Evolutionary conservation across 2,329 filamentous ascomycete species (phyloP).

Genomic region (Cephalotrichum gorgonifer): DNA sequence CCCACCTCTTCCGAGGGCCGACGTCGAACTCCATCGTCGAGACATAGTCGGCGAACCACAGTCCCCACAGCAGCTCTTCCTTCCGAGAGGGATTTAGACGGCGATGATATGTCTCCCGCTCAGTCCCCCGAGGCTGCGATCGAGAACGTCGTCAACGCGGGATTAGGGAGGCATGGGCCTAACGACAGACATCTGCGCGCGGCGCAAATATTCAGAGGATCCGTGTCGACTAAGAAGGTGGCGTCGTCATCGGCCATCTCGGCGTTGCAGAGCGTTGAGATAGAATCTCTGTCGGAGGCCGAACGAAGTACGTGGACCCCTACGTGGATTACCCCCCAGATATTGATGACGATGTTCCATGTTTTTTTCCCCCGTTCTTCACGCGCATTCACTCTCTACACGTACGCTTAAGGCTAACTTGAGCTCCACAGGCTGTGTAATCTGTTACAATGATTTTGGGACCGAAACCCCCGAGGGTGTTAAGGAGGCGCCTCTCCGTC

Average conservation of each 20-base stretch:
- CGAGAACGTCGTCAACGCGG: background rate
- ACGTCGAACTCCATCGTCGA: background rate
- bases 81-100: constrained; percentile 2
- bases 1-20: background rate
- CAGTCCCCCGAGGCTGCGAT: background rate
- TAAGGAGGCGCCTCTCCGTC: constrained; percentile 42
- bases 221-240: constrained; percentile 30
- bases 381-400: background rate
- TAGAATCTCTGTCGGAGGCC: constrained; percentile 29
- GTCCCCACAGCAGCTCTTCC: background rate
- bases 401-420: background rate
- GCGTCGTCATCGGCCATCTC: constrained; percentile 35
- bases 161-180: background rate
- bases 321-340: no score
- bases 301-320: constrained; percentile 8
- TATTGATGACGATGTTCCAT: no score
- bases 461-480: constrained; percentile 46
- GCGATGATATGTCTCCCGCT: background rate
- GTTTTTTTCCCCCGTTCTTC: background rate
- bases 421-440: constrained; percentile 39
- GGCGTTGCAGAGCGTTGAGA: constrained; percentile 33
- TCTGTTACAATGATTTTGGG: constrained; percentile 56
- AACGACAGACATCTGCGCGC: constrained; percentile 5
- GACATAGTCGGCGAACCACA: background rate
- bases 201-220: constrained; percentile 33